Base-by-base conservation (phyloP, 169 alveolate species). In the Cardiosporidium cionae region DNA sequence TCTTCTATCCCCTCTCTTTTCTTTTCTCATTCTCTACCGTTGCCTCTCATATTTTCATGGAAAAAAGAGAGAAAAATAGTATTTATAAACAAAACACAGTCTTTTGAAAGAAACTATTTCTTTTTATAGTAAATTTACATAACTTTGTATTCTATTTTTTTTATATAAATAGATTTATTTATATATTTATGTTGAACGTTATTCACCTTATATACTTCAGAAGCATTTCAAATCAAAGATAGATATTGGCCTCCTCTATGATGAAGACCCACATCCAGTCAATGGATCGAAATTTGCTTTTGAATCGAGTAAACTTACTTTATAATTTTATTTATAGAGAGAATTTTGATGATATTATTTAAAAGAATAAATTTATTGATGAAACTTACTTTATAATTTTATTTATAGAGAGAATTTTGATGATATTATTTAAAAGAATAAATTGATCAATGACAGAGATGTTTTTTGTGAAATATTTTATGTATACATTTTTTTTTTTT, bases 191-290 rank as follows among this genome's bases (percentile, higher is more conserved):
- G 64, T 22, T n/a, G 72, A 3, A 34, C 78, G 23, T 29, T 34
- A 25, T 71, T 63, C 23, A 52, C 53, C 27, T 33, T 71, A 0
- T 64, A 64, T 0, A n/a, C 54, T 1, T 71, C 62, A 0, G 78
- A 71, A 23, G 72, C 78, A 6, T 16, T 71, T 32, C 78, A 71
- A 32, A 23, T 70, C 64, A 1, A n/a, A n/a, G n/a, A n/a, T n/a
- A n/a, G n/a, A n/a, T n/a, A n/a, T n/a, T n/a, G n/a, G n/a, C n/a
- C n/a, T n/a, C n/a, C n/a, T n/a, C n/a, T n/a, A n/a, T n/a, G n/a
- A n/a, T n/a, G n/a, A n/a, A n/a, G n/a, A n/a, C n/a, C n/a, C n/a
- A n/a, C n/a, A n/a, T n/a, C n/a, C n/a, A n/a, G n/a, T n/a, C n/a
- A n/a, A n/a, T n/a, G n/a, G n/a, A n/a, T n/a, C n/a, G n/a, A n/a